phyloP scores from a whole-genome alignment of 495 filamentous ascomycete species.

The Lophiostoma macrostomum region DNA sequence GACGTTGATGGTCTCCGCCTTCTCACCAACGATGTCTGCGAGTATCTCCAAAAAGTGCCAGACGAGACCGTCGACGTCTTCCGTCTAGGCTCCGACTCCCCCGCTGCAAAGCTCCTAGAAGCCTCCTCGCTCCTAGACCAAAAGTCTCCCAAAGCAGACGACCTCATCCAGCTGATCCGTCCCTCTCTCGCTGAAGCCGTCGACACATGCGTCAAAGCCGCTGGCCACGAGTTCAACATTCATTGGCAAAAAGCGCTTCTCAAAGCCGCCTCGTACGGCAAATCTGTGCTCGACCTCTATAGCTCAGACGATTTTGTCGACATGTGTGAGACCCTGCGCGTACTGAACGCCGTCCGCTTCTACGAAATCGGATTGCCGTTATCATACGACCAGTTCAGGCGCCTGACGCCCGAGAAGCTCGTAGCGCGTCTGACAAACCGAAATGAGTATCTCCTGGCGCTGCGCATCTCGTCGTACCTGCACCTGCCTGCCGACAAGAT shows the following conservation, averaged over 20 bases:
- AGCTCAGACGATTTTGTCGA: constrained; percentile 98
- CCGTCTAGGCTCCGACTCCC: constrained; percentile 76
- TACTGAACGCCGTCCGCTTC: constrained; percentile 86
- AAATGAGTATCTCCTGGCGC: constrained; percentile 85
- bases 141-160: constrained; percentile 93
- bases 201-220: constrained; percentile 84
- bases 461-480: constrained; percentile 85
- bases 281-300: constrained; percentile 93
- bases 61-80: constrained; percentile 88
- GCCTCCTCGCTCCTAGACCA: constrained; percentile 88
- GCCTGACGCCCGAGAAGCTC: constrained; percentile 81
- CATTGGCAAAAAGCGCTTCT: constrained; percentile 94
- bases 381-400: constrained; percentile 88
- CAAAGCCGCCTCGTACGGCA: constrained; percentile 93
- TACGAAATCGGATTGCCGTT: constrained; percentile 87
- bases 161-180: constrained; percentile 91
- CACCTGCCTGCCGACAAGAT: constrained; percentile 83
- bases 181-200: constrained; percentile 85
- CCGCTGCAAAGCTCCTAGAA: constrained; percentile 87
- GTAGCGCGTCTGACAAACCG: constrained; percentile 82
- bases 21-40: constrained; percentile 86
- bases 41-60: constrained; percentile 91
- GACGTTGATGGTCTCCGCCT: constrained; percentile 87
- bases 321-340: constrained; percentile 91
- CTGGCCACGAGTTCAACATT: constrained; percentile 82